Conservation (phyloP, 1,284 basidiomycete genomes). For the Ceratobasidium theobromae region DNA sequence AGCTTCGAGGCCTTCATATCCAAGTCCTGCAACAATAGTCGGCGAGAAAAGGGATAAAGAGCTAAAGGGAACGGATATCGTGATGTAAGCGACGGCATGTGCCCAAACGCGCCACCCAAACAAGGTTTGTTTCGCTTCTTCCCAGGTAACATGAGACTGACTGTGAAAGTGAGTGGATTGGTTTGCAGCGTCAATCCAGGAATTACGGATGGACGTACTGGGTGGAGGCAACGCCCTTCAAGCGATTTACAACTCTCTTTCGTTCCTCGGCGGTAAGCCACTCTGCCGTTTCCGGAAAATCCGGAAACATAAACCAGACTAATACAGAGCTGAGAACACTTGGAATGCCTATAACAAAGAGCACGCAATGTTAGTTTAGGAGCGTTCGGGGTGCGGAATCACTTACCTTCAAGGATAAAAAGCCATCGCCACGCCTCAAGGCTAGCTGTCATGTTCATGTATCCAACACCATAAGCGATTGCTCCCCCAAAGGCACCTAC, state of each 20-base stretch:
- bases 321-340: slow-evolving; percentile 42
- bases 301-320: slow-evolving; percentile 48
- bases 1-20: slow-evolving; percentile 50
- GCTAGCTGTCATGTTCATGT: slow-evolving; percentile 42
- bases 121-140: slow-evolving; percentile 14
- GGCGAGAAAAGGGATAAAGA: slow-evolving; percentile 46
- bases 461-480: slow-evolving; percentile 46
- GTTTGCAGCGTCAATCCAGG: background rate
- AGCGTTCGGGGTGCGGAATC: slow-evolving; percentile 43
- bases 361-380: background rate
- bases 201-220: background rate
- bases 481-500: slow-evolving; percentile 51
- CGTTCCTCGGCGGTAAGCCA: slow-evolving; percentile 46
- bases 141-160: slow-evolving; percentile 10
- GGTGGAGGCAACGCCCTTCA: slow-evolving; percentile 41
- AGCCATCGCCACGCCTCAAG: slow-evolving; percentile 48
- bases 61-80: slow-evolving; percentile 44
- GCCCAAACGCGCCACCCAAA: slow-evolving; percentile 19
- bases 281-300: slow-evolving; percentile 50
- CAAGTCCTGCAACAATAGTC: slow-evolving; percentile 48
- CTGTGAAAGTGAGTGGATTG: background rate
- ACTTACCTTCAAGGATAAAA: slow-evolving; percentile 54
- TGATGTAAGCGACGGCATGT: slow-evolving; percentile 41
- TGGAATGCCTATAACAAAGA: slow-evolving; percentile 1
- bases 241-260: slow-evolving; percentile 40